Conservation (phyloP, 768 basidiomycete species). For the Tephrocybe sp. region DNA sequence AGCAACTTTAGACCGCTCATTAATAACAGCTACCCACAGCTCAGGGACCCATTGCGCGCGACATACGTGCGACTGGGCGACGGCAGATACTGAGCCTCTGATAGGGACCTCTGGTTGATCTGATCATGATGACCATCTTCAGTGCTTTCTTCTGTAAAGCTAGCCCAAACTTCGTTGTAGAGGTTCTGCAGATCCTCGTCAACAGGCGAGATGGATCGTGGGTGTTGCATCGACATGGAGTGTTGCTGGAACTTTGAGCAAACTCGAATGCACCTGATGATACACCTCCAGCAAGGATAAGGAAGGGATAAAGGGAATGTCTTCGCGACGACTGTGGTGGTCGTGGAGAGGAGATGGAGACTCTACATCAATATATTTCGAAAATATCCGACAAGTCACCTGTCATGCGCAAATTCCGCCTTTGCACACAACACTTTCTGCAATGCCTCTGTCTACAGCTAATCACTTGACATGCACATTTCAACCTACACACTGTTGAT, state of each 20-base stretch:
- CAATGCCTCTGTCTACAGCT: background rate
- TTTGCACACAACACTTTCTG: background rate
- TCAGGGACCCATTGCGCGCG: constrained; percentile 16
- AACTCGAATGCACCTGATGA: background rate
- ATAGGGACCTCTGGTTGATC: constrained; percentile 34
- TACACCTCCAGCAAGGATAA: background rate
- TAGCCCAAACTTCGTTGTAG: constrained; percentile 73
- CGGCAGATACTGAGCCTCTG: constrained; percentile 20
- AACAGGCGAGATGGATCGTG: constrained; percentile 38
- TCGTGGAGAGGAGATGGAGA: constrained; percentile 11
- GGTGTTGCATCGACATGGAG: constrained; percentile 47
- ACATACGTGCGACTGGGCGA: constrained; percentile 13
- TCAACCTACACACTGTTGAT: background rate
- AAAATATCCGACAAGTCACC: constrained; percentile 17
- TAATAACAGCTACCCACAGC: constrained; percentile 15
- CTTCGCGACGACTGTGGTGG: constrained; percentile 26
- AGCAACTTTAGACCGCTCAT: constrained; percentile 4
- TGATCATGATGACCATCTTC: constrained; percentile 34
- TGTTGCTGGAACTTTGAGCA: constrained; percentile 17
- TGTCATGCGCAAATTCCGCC: constrained; percentile 2
- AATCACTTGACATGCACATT: background rate
- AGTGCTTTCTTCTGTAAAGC: constrained; percentile 49
- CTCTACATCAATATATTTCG: constrained; percentile 5
- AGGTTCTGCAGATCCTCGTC: constrained; percentile 73
- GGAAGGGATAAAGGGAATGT: constrained; percentile 1